Percentiles rank a stretch among this genome's conserved stretches.
Evolutionary conservation across 2,329 filamentous ascomycete genomes (phyloP).

Genomic region (Aspergillus oerlinghausenensis): DNA sequence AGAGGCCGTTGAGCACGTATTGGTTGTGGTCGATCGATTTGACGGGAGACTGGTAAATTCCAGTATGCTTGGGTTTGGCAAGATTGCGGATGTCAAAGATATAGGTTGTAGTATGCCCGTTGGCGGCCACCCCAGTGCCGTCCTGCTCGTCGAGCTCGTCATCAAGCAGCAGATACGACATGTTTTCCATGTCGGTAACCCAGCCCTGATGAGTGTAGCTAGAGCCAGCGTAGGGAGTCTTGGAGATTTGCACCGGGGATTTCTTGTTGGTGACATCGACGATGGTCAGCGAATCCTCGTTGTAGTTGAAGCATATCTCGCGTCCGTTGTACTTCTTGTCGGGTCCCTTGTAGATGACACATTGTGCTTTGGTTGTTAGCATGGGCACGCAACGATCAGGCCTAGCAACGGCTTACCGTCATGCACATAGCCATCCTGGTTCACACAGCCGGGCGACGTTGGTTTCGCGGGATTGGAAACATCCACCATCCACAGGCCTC

Average conservation of each 20-base stretch:
- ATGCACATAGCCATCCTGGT: constrained; percentile 17
- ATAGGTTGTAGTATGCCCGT: constrained; percentile 19
- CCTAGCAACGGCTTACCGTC: constrained; percentile 5
- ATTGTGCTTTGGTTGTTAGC: constrained; percentile 10
- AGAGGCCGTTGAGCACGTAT: constrained; percentile 14
- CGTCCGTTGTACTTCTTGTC: constrained; percentile 10
- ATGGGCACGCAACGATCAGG: background rate
- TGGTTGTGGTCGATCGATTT: constrained; percentile 18
- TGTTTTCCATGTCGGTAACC: constrained; percentile 6
- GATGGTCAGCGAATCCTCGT: constrained; percentile 16
- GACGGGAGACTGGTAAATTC: constrained; percentile 15
- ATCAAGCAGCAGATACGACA: constrained; percentile 15
- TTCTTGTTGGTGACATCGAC: constrained; percentile 14
- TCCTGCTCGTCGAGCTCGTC: constrained; percentile 17
- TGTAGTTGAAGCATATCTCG: constrained; percentile 20
- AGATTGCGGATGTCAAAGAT: constrained; percentile 16
- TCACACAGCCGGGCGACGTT: constrained; percentile 13
- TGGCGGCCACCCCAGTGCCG: constrained; percentile 11
- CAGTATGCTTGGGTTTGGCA: constrained; percentile 12
- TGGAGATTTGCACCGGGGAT: constrained; percentile 13
- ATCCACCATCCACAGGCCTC: constrained; percentile 18
- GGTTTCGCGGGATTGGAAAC: constrained; percentile 15
- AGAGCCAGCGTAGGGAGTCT: constrained; percentile 14
- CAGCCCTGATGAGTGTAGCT: constrained; percentile 18
- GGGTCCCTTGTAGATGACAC: constrained; percentile 15